Evolutionary conservation across 1,284 basidiomycete species (phyloP).

Genomic region (Earliella scabrosa): DNA sequence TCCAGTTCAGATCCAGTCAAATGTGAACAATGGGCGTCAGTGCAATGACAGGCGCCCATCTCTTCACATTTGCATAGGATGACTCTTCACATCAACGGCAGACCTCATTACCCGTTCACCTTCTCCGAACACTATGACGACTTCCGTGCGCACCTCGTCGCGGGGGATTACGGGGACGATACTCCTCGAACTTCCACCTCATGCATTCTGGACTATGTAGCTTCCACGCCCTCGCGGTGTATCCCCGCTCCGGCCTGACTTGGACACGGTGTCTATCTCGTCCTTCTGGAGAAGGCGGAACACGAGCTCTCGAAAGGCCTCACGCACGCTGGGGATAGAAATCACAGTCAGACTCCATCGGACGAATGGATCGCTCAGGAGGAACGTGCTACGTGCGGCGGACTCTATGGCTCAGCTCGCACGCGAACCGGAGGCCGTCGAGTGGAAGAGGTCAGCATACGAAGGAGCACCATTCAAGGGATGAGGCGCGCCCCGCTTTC

Average conservation of each 20-base stretch:
- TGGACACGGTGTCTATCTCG: constrained; percentile 68
- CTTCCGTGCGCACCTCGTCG: constrained; percentile 29
- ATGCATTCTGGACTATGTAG: constrained; percentile 66
- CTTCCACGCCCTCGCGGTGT: constrained; percentile 64
- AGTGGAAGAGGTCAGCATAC: constrained; percentile 22
- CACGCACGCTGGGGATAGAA: not conserved
- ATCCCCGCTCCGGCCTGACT: constrained; percentile 75
- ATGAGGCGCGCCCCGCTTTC: constrained; percentile 17
- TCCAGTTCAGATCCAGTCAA: not conserved
- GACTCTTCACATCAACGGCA: constrained; percentile 12
- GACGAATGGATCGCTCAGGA: constrained; percentile 64
- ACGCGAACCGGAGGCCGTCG: constrained; percentile 32
- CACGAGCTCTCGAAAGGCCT: not conserved
- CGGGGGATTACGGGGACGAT: constrained; percentile 13
- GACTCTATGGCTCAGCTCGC: constrained; percentile 41
- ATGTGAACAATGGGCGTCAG: not conserved
- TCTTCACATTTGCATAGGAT: constrained; percentile 10
- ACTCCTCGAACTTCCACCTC: constrained; percentile 42
- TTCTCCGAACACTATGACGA: constrained; percentile 25
- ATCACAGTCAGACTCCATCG: constrained; percentile 11
- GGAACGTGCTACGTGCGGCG: constrained; percentile 61
- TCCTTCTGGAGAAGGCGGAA: constrained; percentile 46
- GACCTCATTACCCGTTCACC: constrained; percentile 24
- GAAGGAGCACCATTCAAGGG: constrained; percentile 20
- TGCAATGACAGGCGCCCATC: not conserved